Evolutionary conservation across 2,329 filamentous ascomycete species (phyloP).

Genomic region (Verticillium nonalfalfae): DNA sequence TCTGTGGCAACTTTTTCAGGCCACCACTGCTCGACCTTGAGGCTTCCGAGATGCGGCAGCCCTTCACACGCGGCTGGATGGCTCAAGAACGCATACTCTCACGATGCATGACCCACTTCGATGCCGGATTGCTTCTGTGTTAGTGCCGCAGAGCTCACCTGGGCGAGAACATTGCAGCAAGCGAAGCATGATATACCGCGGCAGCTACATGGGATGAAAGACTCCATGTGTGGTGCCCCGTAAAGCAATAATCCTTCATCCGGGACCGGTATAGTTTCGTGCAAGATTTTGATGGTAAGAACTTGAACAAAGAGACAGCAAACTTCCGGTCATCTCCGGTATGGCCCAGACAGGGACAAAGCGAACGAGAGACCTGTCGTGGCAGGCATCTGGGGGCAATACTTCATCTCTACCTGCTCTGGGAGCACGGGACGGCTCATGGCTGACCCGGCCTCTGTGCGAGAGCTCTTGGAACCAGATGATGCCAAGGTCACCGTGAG

Average conservation of each 20-base stretch:
- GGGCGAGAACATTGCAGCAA: not conserved
- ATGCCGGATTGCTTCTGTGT: constrained; percentile 4
- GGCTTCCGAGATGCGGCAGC: constrained; percentile 1
- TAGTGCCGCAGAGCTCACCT: constrained; percentile 4
- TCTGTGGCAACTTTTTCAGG: not conserved
- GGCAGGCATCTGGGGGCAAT: constrained; percentile 19
- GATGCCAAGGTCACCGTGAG: too few relatives aligned
- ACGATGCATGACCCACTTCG: constrained; percentile 18
- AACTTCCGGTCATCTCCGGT: constrained; percentile 21
- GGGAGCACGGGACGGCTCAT: not conserved
- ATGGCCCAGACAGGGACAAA: constrained; percentile 16
- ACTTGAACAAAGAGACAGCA: constrained; percentile 16
- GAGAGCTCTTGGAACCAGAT: too few relatives aligned
- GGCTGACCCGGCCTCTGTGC: not conserved
- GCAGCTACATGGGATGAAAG: not conserved
- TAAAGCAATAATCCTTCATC: not conserved
- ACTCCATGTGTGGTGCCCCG: not conserved
- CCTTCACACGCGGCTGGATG: constrained; percentile 17
- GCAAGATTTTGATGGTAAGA: not conserved
- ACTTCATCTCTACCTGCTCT: constrained; percentile 2
- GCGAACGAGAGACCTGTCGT: constrained; percentile 14
- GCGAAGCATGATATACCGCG: not conserved
- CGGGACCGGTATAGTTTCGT: not conserved
- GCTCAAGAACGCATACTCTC: constrained; percentile 22
- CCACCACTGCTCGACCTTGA: constrained; percentile 1